Base-by-base conservation (phyloP, 1,284 basidiomycete genomes). In the Heterobasidion occidentale region DNA sequence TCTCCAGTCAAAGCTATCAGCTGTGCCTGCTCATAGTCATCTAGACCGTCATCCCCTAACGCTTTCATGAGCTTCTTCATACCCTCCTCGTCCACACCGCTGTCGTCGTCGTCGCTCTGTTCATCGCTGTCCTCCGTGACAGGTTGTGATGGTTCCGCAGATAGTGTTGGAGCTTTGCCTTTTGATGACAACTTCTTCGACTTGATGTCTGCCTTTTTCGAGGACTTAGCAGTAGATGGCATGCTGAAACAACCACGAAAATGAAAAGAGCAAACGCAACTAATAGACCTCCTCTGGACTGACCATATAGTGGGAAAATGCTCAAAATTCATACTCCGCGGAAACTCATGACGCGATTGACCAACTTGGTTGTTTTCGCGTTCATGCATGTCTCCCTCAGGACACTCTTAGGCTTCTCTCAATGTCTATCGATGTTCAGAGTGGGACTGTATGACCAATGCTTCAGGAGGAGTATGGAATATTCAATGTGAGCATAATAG, bases 61-160 rank as follows among this genome's bases (percentile, higher is more conserved):
- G 84, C 77, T 54, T 82, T 77, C 78, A 88, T 81, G 42, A 88
- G 73, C 55, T 80, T 76, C 65, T 76, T 71, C 81, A 85, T 81
- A 15, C 82, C 83, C 63, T 81, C 80, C 62, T 83, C 78, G 63
- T 88, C 84, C 35, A 84, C 77, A 46, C 80, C 84, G 2, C 77
- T 81, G 45, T 83, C 78, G 50, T 75, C n/a, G n/a, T n/a, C 74
- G 6, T 66, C 63, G 2, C 64, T 63, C 2, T 64, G 63, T 17
- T 52, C 53, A n/a, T 50, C 52, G 8, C 35, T 47, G 36, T 44
- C 42, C n/a, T 56, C 53, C 33, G 9, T 34, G 9, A n/a, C n/a
- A 11, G 15, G 20, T 19, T 34, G 46, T 2, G 42, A 9, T 15
- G 35, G 19, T 34, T 51, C 34, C 34, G 9, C 7, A 17, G 19